A percentile compares a stretch with the other conserved stretches of the same genome.
Evolutionary conservation across 257 asterid genomes (phyloP).

Genomic region (Solanum medicagineum): DNA sequence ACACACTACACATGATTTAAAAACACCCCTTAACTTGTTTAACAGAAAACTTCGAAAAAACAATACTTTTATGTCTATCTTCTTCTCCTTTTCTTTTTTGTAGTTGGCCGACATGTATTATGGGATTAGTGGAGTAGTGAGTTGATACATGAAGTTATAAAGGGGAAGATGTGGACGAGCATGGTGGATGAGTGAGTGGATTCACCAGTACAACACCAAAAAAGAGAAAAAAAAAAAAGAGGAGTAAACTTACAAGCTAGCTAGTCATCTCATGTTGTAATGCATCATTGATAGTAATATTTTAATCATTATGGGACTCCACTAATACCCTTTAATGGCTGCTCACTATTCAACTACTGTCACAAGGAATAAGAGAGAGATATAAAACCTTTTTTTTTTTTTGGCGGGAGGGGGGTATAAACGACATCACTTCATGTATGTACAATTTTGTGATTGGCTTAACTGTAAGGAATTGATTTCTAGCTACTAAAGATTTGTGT

Average conservation of each 20-base stretch:
- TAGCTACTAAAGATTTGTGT: too few relatives aligned
- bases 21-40: too few relatives aligned
- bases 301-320: not conserved
- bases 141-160: not conserved
- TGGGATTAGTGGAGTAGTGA: conserved; percentile 16
- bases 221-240: not conserved
- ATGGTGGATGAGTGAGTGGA: conserved; percentile 20
- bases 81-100: not conserved
- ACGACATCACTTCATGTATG: not conserved
- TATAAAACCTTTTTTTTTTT: not conserved
- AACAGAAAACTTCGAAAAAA: too few relatives aligned
- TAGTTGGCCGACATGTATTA: conserved; percentile 13
- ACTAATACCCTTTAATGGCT: not conserved
- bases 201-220: not conserved
- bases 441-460: not conserved
- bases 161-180: conserved; percentile 4
- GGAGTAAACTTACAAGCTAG: not conserved
- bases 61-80: not conserved
- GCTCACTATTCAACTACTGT: not conserved
- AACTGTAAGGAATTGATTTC: not conserved
- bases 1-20: too few relatives aligned
- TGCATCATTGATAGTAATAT: not conserved
- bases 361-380: not conserved
- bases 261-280: not conserved
- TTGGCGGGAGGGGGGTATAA: not conserved